Conservation (phyloP, 148 eudicot species). For the Rhododendron henanense region DNA sequence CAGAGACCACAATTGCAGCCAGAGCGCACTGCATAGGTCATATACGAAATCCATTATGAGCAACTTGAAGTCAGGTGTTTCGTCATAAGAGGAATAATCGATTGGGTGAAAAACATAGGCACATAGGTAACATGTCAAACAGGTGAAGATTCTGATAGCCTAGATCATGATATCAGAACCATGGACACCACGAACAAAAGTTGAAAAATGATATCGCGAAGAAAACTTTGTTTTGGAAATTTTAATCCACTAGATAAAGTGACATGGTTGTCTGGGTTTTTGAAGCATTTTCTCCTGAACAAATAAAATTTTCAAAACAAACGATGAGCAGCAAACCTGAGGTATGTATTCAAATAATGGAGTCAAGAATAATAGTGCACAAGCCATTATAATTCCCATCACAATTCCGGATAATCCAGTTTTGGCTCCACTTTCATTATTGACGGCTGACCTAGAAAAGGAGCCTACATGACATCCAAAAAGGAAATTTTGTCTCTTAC, state of each 20-base stretch:
- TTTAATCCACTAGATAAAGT: background rate
- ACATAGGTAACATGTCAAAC: background rate
- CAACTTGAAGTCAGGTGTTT: constrained; percentile 13
- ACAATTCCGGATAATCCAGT: constrained; percentile 89
- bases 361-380: constrained; percentile 84
- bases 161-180: background rate
- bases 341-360: constrained; percentile 87
- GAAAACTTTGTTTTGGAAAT: background rate
- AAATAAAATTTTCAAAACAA: background rate
- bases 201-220: background rate
- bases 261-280: background rate
- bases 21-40: constrained; percentile 71
- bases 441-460: constrained; percentile 97
- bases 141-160: background rate
- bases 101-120: background rate
- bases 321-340: constrained; percentile 50
- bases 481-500: constrained; percentile 7
- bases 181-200: background rate
- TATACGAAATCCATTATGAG: constrained; percentile 20
- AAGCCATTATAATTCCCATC: constrained; percentile 80
- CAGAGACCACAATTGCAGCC: constrained; percentile 98
- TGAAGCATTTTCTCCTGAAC: background rate
- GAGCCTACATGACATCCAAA: constrained; percentile 50
- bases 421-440: constrained; percentile 98
- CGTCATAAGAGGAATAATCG: background rate